These are phyloP conservation scores for Trametopsis cervina DNA, from an alignment of 768 basidiomycete genomes.

Conservation along the genomic window DNA sequence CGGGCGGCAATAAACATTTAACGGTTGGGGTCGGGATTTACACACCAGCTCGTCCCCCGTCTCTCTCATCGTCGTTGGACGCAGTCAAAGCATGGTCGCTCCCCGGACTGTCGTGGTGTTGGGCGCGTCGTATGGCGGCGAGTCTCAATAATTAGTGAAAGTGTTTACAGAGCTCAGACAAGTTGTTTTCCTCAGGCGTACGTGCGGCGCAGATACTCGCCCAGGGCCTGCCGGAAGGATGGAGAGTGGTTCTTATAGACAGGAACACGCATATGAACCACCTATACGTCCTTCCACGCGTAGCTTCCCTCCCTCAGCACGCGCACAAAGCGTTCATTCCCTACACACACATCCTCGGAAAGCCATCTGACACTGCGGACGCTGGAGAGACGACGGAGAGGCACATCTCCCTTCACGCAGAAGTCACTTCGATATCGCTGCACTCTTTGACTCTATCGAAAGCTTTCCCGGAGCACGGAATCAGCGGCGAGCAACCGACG, in stretches of 20 bases:
- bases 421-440: conserved; percentile 32
- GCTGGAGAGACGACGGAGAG: conserved; percentile 8
- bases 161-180: too few species aligned
- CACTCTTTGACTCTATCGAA: conserved; percentile 39
- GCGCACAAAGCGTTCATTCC: conserved; percentile 65
- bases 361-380: conserved; percentile 10
- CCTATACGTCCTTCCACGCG: conserved; percentile 51
- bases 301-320: conserved; percentile 50
- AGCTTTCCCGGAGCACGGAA: conserved; percentile 40
- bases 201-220: conserved; percentile 44
- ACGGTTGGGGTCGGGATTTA: too few species aligned
- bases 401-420: conserved; percentile 37
- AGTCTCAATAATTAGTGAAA: too few species aligned
- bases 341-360: conserved; percentile 39
- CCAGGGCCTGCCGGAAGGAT: conserved; percentile 39
- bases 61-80: neutral
- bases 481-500: conserved; percentile 19
- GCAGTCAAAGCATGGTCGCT: neutral
- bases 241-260: conserved; percentile 53
- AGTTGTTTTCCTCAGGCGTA: too few species aligned
- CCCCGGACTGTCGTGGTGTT: conserved; percentile 43
- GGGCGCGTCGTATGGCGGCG: conserved; percentile 52
- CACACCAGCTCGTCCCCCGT: neutral
- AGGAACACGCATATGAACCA: conserved; percentile 43
- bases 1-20: too few species aligned